Conservation (phyloP, 83 land plant species). For the Thuja plicata region DNA sequence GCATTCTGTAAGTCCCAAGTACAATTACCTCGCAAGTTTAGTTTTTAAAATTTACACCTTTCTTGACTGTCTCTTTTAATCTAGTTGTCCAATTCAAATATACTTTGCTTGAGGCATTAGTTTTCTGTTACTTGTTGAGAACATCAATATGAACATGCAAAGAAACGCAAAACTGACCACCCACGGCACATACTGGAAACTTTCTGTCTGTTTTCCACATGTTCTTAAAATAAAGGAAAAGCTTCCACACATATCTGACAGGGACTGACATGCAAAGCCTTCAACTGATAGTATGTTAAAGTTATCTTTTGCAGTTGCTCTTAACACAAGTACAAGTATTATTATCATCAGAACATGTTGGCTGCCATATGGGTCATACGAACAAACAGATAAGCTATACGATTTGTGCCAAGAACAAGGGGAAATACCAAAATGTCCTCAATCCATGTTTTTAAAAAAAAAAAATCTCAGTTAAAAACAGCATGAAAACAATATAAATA, state of each 20-base stretch:
- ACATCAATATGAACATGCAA: neutral
- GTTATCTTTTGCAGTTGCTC: neutral
- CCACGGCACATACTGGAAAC: too few species aligned
- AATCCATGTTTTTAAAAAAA: neutral
- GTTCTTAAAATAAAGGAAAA: neutral
- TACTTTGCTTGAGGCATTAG: neutral
- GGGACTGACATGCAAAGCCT: neutral
- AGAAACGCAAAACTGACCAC: too few species aligned
- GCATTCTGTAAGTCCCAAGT: too few species aligned
- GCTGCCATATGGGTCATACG: neutral
- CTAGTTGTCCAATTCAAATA: neutral
- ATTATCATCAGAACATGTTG: neutral
- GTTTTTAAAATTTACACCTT: neutral
- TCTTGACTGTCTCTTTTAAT: neutral
- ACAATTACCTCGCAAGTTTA: neutral
- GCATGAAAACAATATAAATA: neutral
- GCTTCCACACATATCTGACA: neutral
- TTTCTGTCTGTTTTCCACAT: neutral
- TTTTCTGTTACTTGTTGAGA: neutral
- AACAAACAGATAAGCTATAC: neutral
- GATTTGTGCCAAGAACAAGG: neutral
- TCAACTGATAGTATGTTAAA: neutral
- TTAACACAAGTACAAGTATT: neutral
- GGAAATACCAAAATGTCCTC: neutral
- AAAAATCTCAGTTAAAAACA: neutral